phyloP scores from a whole-genome alignment of 768 basidiomycete species.

The Russula compacta region DNA sequence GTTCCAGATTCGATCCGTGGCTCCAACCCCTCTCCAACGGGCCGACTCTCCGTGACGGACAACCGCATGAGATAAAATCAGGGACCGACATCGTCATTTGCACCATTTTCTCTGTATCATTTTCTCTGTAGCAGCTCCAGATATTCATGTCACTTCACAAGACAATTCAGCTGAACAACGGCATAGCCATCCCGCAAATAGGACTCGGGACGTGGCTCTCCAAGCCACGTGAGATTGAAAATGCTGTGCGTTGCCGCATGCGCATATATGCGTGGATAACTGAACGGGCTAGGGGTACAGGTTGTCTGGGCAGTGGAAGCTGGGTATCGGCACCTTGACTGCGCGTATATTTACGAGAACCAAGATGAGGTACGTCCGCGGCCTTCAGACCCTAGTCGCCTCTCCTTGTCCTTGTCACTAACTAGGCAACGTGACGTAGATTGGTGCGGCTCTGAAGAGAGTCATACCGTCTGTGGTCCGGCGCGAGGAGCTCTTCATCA shows the following conservation, averaged over 20 bases:
- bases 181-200: slow-evolving; percentile 57
- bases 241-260: slow-evolving; percentile 39
- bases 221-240: slow-evolving; percentile 65
- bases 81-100: not conserved
- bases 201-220: slow-evolving; percentile 82
- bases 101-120: not conserved
- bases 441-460: slow-evolving; percentile 65
- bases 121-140: not conserved
- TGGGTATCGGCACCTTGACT: slow-evolving; percentile 81
- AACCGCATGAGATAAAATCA: too few relatives aligned
- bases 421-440: slow-evolving; percentile 22
- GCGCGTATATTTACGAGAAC: slow-evolving; percentile 72
- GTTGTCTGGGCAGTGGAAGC: slow-evolving; percentile 65
- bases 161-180: slow-evolving; percentile 35
- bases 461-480: slow-evolving; percentile 69
- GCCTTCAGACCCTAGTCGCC: not conserved
- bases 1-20: too few relatives aligned
- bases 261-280: not conserved
- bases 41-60: too few relatives aligned
- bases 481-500: slow-evolving; percentile 75
- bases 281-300: slow-evolving; percentile 28
- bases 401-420: not conserved
- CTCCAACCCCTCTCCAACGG: too few relatives aligned
- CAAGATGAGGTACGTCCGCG: slow-evolving; percentile 45
- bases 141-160: slow-evolving; percentile 36